Evolutionary conservation across 2,329 filamentous ascomycete species (phyloP).

Genomic region (Fusarium brachygibbosum): DNA sequence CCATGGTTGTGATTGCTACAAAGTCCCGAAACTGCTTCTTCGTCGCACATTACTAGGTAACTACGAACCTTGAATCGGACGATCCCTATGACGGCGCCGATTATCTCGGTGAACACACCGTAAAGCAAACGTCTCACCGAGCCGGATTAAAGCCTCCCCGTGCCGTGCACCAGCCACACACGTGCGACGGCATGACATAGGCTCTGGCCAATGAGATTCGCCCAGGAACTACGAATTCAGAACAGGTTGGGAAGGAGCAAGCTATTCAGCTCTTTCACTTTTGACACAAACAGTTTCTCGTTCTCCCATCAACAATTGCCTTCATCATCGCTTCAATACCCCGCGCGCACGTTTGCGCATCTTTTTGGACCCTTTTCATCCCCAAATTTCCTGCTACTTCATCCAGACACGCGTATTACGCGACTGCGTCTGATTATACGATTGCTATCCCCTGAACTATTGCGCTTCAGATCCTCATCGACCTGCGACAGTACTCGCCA

Average conservation of each 20-base stretch:
- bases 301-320: slow-evolving; percentile 30
- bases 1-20: slow-evolving; percentile 37
- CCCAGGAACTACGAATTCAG: slow-evolving; percentile 43
- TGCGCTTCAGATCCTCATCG: slow-evolving; percentile 16
- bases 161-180: slow-evolving; percentile 35
- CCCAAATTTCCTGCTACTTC: slow-evolving; percentile 1
- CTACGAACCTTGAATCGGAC: slow-evolving; percentile 41
- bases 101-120: slow-evolving; percentile 36
- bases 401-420: slow-evolving; percentile 34
- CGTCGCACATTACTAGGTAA: slow-evolving; percentile 31
- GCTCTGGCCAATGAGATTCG: slow-evolving; percentile 44
- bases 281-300: slow-evolving; percentile 28
- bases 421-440: slow-evolving; percentile 13
- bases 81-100: slow-evolving; percentile 41
- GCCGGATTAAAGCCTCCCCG: slow-evolving; percentile 49
- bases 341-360: slow-evolving; percentile 23
- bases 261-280: slow-evolving; percentile 30
- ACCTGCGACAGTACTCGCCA: slow-evolving; percentile 56
- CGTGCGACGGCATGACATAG: slow-evolving; percentile 48
- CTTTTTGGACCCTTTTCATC: slow-evolving; percentile 8
- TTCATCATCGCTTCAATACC: slow-evolving; percentile 19
- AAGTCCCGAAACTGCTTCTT: slow-evolving; percentile 5
- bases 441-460: slow-evolving; percentile 27
- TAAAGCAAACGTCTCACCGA: slow-evolving; percentile 21
- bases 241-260: slow-evolving; percentile 41